Conservation (phyloP, 352 stramenopile genomes). For the Pythium rishiriense region DNA sequence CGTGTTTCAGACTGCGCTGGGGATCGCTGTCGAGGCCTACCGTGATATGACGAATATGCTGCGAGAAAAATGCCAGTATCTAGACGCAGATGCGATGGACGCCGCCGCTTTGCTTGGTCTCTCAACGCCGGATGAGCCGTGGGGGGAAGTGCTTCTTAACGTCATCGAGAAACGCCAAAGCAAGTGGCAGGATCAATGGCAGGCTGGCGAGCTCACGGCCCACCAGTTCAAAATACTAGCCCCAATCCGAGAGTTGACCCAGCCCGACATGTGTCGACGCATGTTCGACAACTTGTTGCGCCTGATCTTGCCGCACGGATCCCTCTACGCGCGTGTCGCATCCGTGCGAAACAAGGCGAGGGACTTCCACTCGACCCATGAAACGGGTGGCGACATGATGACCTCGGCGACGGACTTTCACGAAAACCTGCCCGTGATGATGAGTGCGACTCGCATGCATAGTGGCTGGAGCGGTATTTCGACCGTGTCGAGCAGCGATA, state of each 20-base stretch:
- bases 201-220: slow-evolving; percentile 21
- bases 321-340: slow-evolving; percentile 19
- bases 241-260: slow-evolving; percentile 23
- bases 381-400: background rate
- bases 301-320: slow-evolving; percentile 47
- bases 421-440: slow-evolving; percentile 42
- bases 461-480: slow-evolving; percentile 16
- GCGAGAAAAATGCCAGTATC: slow-evolving; percentile 10
- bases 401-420: slow-evolving; percentile 29
- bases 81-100: slow-evolving; percentile 17
- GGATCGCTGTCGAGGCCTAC: slow-evolving; percentile 51
- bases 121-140: slow-evolving; percentile 34
- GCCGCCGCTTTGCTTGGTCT: slow-evolving; percentile 20
- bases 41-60: slow-evolving; percentile 38
- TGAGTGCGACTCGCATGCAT: slow-evolving; percentile 15
- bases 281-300: slow-evolving; percentile 58
- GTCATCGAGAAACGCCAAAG: slow-evolving; percentile 33
- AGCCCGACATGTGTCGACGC: slow-evolving; percentile 36
- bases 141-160: slow-evolving; percentile 40
- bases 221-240: slow-evolving; percentile 12
- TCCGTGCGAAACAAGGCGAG: slow-evolving; percentile 30
- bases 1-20: slow-evolving; percentile 38
- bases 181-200: slow-evolving; percentile 37
- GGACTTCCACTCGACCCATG: background rate
- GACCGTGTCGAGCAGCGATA: slow-evolving; percentile 19